phyloP scores from a whole-genome alignment of 306 rosid genomes.

The Benincasa hispida region DNA sequence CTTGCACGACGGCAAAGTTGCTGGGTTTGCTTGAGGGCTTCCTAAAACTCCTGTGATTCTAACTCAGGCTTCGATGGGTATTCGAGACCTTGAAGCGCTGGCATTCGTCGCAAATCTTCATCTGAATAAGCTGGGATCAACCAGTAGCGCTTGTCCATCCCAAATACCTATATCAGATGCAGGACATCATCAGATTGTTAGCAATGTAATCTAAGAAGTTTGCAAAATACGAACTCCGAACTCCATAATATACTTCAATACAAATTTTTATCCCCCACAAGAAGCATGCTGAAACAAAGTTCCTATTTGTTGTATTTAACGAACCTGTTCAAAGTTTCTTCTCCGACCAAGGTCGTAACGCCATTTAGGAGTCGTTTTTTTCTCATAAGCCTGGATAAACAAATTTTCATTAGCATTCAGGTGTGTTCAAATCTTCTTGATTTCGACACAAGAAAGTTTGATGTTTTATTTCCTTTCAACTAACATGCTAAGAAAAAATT shows the following conservation, averaged over 20 bases:
- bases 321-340: constrained; percentile 96
- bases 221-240: neutral
- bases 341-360: constrained; percentile 91
- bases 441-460: neutral
- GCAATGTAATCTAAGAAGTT: neutral
- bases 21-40: constrained; percentile 7
- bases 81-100: constrained; percentile 91
- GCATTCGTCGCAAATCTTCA: constrained; percentile 78
- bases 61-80: constrained; percentile 89
- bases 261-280: neutral
- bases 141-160: constrained; percentile 83
- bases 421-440: neutral
- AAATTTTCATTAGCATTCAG: constrained; percentile 18
- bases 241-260: neutral
- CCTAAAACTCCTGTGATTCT: constrained; percentile 62
- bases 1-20: neutral
- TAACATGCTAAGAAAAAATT: neutral
- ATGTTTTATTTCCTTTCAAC: neutral
- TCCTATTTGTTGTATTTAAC: neutral
- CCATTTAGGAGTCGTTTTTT: constrained; percentile 93
- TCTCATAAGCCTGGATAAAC: constrained; percentile 77
- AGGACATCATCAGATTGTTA: neutral
- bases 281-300: neutral
- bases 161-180: constrained; percentile 57
- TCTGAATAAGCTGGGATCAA: constrained; percentile 85